Evolutionary conservation across 2,329 filamentous ascomycete genomes (phyloP).

Genomic region (Gyromitra esculenta): DNA sequence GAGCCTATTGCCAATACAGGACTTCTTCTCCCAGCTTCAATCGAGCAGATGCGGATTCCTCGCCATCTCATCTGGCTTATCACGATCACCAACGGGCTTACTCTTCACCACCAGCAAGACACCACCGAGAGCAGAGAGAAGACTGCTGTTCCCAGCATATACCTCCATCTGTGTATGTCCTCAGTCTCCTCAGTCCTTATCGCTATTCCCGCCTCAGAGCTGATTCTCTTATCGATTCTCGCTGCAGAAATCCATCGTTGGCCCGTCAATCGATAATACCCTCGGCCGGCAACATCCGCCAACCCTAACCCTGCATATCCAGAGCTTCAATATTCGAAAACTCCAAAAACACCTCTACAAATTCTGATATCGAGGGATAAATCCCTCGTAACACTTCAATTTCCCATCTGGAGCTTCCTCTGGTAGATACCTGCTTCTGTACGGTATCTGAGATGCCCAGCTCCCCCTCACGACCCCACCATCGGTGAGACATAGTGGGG

Average conservation of each 20-base stretch:
- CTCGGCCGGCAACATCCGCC: no score
- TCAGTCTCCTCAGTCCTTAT: background rate
- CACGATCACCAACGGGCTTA: background rate
- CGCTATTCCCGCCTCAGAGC: no score
- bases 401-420: background rate
- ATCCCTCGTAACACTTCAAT: background rate
- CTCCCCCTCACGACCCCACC: conserved; percentile 9
- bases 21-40: background rate
- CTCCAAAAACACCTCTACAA: background rate
- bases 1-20: no score
- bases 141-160: no score
- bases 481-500: conserved; percentile 27
- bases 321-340: background rate
- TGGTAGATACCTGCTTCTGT: background rate
- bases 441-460: conserved; percentile 5
- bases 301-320: background rate
- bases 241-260: background rate
- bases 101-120: background rate
- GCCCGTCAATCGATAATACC: no score
- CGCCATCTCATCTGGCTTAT: background rate
- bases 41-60: background rate
- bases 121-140: background rate
- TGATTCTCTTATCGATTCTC: background rate
- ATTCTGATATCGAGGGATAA: background rate
- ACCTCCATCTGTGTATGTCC: background rate